Conservation (phyloP, 2,329 filamentous ascomycete genomes). For the Sporothrix luriei region DNA sequence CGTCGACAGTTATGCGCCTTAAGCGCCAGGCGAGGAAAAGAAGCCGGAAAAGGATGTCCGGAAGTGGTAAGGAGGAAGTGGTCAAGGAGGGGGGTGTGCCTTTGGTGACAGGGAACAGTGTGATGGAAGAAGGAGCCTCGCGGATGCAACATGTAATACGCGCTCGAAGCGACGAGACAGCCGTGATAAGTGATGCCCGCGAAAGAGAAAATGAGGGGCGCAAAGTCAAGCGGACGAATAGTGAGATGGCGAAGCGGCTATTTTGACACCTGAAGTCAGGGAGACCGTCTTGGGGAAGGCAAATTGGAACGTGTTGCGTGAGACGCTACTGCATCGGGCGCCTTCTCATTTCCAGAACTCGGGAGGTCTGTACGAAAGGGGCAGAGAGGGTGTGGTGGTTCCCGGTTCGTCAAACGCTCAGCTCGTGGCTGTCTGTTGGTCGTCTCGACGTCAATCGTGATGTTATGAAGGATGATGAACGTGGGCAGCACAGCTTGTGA, state of each 20-base stretch:
- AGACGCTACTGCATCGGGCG: slow-evolving; percentile 6
- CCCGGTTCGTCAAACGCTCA: background rate
- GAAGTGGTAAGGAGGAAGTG: background rate
- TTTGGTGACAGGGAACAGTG: background rate
- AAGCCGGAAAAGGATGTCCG: background rate
- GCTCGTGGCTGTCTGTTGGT: background rate
- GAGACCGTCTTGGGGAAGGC: background rate
- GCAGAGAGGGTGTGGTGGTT: background rate
- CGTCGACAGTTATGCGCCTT: background rate
- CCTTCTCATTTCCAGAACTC: background rate
- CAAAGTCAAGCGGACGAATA: background rate
- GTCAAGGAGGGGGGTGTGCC: background rate
- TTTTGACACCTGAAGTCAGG: background rate
- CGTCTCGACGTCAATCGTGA: slow-evolving; percentile 9
- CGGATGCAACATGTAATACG: background rate
- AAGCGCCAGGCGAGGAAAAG: slow-evolving; percentile 16
- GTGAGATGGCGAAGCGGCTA: background rate
- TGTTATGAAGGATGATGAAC: slow-evolving; percentile 21
- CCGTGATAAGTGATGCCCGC: background rate
- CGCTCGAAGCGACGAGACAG: slow-evolving; percentile 14
- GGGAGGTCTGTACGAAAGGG: background rate
- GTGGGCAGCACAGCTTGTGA: slow-evolving; percentile 2
- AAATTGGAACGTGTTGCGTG: slow-evolving; percentile 1
- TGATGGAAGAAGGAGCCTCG: background rate
- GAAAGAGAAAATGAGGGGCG: background rate